phyloP scores from a whole-genome alignment of 495 filamentous ascomycete species.

The Glutinoglossum americanum region DNA sequence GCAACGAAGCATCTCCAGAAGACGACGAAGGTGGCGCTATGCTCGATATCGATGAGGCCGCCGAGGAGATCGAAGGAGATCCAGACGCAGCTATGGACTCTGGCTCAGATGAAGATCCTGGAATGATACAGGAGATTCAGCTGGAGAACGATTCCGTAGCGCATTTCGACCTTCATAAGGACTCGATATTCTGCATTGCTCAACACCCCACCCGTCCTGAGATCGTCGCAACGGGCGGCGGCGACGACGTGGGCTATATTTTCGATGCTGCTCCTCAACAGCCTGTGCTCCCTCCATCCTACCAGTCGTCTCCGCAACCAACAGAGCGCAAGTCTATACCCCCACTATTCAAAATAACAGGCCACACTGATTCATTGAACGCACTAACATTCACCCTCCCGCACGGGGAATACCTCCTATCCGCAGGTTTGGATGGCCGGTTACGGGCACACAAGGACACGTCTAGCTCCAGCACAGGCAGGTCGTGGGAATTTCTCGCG shows the following conservation, averaged over 20 bases:
- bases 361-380: constrained; percentile 82
- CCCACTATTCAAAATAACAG: constrained; percentile 46
- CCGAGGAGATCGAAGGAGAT: constrained; percentile 18
- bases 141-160: constrained; percentile 80
- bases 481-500: constrained; percentile 38
- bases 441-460: constrained; percentile 15
- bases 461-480: constrained; percentile 13
- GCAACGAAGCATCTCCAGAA: background rate
- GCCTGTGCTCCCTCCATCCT: constrained; percentile 50
- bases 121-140: constrained; percentile 38
- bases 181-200: constrained; percentile 81
- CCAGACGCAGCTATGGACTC: constrained; percentile 28
- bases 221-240: constrained; percentile 74
- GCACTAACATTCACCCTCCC: constrained; percentile 67
- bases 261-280: constrained; percentile 39
- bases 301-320: constrained; percentile 43
- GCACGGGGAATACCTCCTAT: constrained; percentile 61
- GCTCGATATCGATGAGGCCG: constrained; percentile 19
- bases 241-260: constrained; percentile 63
- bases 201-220: constrained; percentile 64
- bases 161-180: constrained; percentile 72
- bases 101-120: constrained; percentile 32
- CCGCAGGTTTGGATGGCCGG: constrained; percentile 69
- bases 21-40: constrained; percentile 18
- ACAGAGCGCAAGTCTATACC: constrained; percentile 34